Conservation (phyloP, 2,329 filamentous ascomycete genomes). For the Hawksworthiomyces lignivorus region DNA sequence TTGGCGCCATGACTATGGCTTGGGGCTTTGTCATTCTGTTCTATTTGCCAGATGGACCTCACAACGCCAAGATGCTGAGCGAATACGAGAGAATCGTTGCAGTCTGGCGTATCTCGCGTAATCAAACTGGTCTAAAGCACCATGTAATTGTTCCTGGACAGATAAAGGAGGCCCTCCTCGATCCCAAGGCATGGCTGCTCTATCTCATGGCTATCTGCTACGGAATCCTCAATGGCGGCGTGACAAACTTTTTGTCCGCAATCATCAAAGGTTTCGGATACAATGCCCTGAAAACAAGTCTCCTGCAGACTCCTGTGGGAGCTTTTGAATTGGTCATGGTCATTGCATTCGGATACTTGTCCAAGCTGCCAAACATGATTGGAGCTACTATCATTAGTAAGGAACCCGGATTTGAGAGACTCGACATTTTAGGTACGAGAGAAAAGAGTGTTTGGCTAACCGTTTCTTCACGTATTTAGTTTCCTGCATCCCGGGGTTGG, state of each 20-base stretch:
- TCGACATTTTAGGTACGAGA: too few species aligned
- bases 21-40: conserved; percentile 10
- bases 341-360: conserved; percentile 31
- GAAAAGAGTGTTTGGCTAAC: too few species aligned
- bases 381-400: conserved; percentile 14
- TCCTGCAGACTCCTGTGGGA: conserved; percentile 34
- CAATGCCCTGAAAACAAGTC: conserved; percentile 28
- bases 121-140: conserved; percentile 34
- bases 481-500: conserved; percentile 24
- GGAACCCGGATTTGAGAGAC: too few species aligned
- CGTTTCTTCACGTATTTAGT: conserved; percentile 1
- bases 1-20: conserved; percentile 17
- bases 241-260: conserved; percentile 38
- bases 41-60: conserved; percentile 30
- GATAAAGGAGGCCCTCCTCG: conserved; percentile 21
- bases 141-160: conserved; percentile 27
- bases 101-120: conserved; percentile 29
- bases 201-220: conserved; percentile 22
- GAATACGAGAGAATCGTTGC: conserved; percentile 29
- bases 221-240: conserved; percentile 32
- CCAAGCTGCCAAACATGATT: conserved; percentile 34
- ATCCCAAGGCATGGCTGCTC: conserved; percentile 22
- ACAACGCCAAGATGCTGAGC: conserved; percentile 26
- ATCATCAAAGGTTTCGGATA: conserved; percentile 28
- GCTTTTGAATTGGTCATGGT: conserved; percentile 21